phyloP scores from a whole-genome alignment of 139 green algal species.

The Dunaliella primolecta region DNA sequence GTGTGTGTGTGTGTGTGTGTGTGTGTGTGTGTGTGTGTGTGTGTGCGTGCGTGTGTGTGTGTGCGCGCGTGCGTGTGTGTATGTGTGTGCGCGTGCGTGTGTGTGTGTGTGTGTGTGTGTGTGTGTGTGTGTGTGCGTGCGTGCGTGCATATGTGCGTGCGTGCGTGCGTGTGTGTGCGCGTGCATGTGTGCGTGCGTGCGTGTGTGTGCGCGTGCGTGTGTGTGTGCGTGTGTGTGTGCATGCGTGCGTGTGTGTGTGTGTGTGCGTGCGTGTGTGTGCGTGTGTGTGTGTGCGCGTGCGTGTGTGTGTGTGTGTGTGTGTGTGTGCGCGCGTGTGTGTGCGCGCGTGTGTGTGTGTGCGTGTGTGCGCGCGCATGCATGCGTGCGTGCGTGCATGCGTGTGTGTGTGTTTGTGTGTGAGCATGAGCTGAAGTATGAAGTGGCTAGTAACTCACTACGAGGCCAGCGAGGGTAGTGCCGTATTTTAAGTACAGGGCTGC shows the following conservation, averaged over 20 bases:
- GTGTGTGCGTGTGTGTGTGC: too few relatives aligned
- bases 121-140: too few relatives aligned
- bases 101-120: too few relatives aligned
- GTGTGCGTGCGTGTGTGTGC: not conserved
- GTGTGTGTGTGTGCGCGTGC: not conserved
- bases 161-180: not conserved
- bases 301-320: too few relatives aligned
- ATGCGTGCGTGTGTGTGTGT: not conserved
- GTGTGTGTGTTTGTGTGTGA: too few relatives aligned
- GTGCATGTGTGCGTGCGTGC: not conserved
- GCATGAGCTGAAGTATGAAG: too few relatives aligned
- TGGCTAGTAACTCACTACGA: constrained; percentile 57
- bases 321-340: not conserved
- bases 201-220: too few relatives aligned
- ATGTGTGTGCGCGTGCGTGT: not conserved
- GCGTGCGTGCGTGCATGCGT: too few relatives aligned
- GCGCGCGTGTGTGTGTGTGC: not conserved
- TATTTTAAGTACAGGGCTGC: constrained; percentile 56
- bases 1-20: not conserved
- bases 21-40: too few relatives aligned
- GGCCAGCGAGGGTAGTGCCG: constrained; percentile 69
- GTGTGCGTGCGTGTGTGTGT: too few relatives aligned
- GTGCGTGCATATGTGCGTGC: too few relatives aligned
- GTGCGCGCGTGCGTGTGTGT: too few relatives aligned
- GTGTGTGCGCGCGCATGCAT: not conserved